A percentile compares a stretch with the other conserved stretches of the same genome.
Conservation (phyloP, 208 protist species). For the Trypanosoma melophagium region DNA sequence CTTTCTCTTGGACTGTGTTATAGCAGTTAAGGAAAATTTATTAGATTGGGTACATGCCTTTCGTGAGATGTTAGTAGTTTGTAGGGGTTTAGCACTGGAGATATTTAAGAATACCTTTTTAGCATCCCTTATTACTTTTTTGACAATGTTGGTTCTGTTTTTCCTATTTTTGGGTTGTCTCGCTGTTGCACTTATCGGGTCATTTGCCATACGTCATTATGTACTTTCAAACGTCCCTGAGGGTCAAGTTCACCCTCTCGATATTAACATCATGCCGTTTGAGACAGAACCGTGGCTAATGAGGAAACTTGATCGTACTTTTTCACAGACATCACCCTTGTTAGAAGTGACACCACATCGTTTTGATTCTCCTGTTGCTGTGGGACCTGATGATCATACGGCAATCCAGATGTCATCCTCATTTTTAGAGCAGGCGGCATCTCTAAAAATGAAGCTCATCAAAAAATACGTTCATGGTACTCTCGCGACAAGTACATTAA, state of each 20-base stretch:
- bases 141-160: background rate
- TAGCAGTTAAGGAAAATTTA: conserved; percentile 5
- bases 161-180: conserved; percentile 33
- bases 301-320: conserved; percentile 25
- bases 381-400: conserved; percentile 2
- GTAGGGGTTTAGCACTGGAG: background rate
- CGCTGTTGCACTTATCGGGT: conserved; percentile 29
- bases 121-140: conserved; percentile 10
- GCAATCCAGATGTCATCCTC: conserved; percentile 11
- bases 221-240: conserved; percentile 47
- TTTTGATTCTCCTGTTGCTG: background rate
- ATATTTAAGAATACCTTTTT: conserved; percentile 3
- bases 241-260: conserved; percentile 47
- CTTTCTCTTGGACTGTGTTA: conserved; percentile 14
- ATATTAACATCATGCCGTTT: conserved; percentile 61
- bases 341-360: background rate
- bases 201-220: conserved; percentile 34
- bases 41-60: background rate
- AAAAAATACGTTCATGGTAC: conserved; percentile 45
- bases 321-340: conserved; percentile 12
- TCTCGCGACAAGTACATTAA: conserved; percentile 62
- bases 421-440: conserved; percentile 21
- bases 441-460: conserved; percentile 64
- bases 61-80: background rate
- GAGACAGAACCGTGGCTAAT: conserved; percentile 60